phyloP scores from a whole-genome alignment of 495 filamentous ascomycete genomes.

The Penicillium daleae region DNA sequence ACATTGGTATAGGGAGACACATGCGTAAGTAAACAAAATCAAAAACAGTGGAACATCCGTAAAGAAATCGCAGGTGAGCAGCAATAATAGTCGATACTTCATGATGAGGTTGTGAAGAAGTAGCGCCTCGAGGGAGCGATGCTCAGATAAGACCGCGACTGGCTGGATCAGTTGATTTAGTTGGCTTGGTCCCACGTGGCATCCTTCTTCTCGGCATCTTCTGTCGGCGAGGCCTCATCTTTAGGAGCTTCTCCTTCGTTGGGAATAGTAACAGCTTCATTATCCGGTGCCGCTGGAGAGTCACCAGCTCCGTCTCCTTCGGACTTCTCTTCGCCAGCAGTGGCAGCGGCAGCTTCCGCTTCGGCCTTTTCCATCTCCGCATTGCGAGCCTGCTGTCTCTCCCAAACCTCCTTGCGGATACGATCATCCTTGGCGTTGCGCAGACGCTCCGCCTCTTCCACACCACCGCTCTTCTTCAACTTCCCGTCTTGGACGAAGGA shows the following conservation, averaged over 20 bases:
- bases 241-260: background rate
- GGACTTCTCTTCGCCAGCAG: slow-evolving; percentile 17
- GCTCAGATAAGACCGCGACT: background rate
- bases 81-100: background rate
- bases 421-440: slow-evolving; percentile 85
- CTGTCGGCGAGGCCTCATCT: slow-evolving; percentile 6
- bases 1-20: slow-evolving; percentile 27
- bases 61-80: slow-evolving; percentile 1
- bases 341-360: slow-evolving; percentile 30
- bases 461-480: slow-evolving; percentile 92
- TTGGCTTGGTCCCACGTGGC: slow-evolving; percentile 13
- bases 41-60: slow-evolving; percentile 8
- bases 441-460: slow-evolving; percentile 89
- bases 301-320: slow-evolving; percentile 20
- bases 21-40: slow-evolving; percentile 1
- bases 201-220: slow-evolving; percentile 16
- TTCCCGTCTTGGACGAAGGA: slow-evolving; percentile 88
- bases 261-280: background rate
- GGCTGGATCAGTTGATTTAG: slow-evolving; percentile 7
- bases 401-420: slow-evolving; percentile 84
- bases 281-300: slow-evolving; percentile 7
- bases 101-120: background rate
- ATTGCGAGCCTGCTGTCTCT: slow-evolving; percentile 59
- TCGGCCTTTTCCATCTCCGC: slow-evolving; percentile 45
- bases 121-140: too few species aligned